Percentiles rank a stretch among this genome's conserved stretches.
These are phyloP conservation scores for Sordariomycetes sp. DNA, from an alignment of 2,329 filamentous ascomycete species.

Conservation along the genomic window DNA sequence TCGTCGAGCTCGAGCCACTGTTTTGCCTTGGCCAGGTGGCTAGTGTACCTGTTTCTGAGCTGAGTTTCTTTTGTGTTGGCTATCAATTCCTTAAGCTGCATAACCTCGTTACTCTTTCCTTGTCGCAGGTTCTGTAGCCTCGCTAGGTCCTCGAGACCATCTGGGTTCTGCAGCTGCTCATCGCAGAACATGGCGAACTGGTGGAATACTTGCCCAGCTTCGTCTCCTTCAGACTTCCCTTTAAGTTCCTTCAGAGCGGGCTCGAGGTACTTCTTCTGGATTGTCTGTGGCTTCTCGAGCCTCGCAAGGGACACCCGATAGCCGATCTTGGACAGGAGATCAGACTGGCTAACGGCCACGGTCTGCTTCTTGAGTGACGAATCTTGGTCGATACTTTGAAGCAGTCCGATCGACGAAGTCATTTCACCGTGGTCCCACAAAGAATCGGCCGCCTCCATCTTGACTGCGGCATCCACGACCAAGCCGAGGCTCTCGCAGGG, in stretches of 20 bases:
- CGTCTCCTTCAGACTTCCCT: conserved; percentile 50
- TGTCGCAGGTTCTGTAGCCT: conserved; percentile 68
- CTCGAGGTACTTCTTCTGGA: conserved; percentile 74
- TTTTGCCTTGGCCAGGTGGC: conserved; percentile 58
- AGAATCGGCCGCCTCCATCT: conserved; percentile 75
- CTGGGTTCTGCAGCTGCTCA: conserved; percentile 77
- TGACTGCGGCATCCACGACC: conserved; percentile 61
- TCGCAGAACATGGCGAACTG: conserved; percentile 95
- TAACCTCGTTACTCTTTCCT: conserved; percentile 69
- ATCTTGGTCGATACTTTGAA: conserved; percentile 55
- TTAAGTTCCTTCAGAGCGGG: conserved; percentile 74
- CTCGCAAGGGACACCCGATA: conserved; percentile 81
- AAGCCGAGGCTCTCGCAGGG: conserved; percentile 59
- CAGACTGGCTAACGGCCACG: conserved; percentile 59
- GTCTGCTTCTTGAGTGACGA: conserved; percentile 53
- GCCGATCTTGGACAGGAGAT: conserved; percentile 76
- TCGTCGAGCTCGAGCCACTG: conserved; percentile 87
- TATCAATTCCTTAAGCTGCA: conserved; percentile 53
- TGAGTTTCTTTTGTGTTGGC: conserved; percentile 35
- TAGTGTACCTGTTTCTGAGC: conserved; percentile 40
- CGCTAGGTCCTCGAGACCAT: conserved; percentile 71
- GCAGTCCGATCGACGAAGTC: conserved; percentile 75
- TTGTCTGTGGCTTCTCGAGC: conserved; percentile 80
- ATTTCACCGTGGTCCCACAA: conserved; percentile 92
- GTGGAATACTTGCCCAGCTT: conserved; percentile 81